A percentile compares a stretch with the other conserved stretches of the same genome.
phyloP scores from a whole-genome alignment of 192 early-diverging fungal genomes.

The Gamsiella multidivaricata region DNA sequence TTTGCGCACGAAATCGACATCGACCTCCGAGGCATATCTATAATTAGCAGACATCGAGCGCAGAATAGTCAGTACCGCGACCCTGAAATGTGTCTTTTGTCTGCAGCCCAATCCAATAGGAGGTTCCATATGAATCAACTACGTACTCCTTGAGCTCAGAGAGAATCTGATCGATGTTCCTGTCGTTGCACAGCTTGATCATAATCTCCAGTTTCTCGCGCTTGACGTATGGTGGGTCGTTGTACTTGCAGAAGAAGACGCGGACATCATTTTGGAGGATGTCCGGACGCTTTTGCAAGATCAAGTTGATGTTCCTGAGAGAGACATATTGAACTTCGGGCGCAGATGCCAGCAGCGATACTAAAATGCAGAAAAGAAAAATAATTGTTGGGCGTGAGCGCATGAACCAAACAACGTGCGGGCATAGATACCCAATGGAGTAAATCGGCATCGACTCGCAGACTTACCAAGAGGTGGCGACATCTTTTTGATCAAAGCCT shows the following conservation, averaged over 20 bases:
- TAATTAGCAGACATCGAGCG: background rate
- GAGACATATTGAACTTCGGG: slow-evolving; percentile 98
- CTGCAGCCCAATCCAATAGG: too few relatives aligned
- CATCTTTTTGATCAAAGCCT: slow-evolving; percentile 87
- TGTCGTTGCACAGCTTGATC: slow-evolving; percentile 86
- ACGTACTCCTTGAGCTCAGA: slow-evolving; percentile 93
- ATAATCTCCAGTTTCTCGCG: slow-evolving; percentile 95
- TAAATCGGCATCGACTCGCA: background rate
- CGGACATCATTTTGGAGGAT: slow-evolving; percentile 92
- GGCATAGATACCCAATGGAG: background rate
- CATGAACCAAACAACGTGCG: too few relatives aligned
- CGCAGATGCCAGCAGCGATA: slow-evolving; percentile 85
- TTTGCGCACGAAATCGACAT: slow-evolving; percentile 95
- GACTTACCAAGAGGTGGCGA: slow-evolving; percentile 89
- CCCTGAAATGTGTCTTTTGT: too few relatives aligned
- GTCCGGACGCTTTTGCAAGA: slow-evolving; percentile 89
- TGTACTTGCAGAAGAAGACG: slow-evolving; percentile 98
- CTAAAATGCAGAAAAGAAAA: slow-evolving; percentile 44
- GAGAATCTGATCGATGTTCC: slow-evolving; percentile 91
- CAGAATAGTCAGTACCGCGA: too few relatives aligned
- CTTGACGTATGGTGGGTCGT: slow-evolving; percentile 98
- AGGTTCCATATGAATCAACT: background rate
- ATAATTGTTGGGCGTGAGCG: background rate
- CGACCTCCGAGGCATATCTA: slow-evolving; percentile 95
- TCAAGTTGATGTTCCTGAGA: slow-evolving; percentile 95